Percentiles rank a stretch among this genome's conserved stretches.
phyloP scores from a whole-genome alignment of 202 grass and related monocot species.

The Setaria viridis region DNA sequence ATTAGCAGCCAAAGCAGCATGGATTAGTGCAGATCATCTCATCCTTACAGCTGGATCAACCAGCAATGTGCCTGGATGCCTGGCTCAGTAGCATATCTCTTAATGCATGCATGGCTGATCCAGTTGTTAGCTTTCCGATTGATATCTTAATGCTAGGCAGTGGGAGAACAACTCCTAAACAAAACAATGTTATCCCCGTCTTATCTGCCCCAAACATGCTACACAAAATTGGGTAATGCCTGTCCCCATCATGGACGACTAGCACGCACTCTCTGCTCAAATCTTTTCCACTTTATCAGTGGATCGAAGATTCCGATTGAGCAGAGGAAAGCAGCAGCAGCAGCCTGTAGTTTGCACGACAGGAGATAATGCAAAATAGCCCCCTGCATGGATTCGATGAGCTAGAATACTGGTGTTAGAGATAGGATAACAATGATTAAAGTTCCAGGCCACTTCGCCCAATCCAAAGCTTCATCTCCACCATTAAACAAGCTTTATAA shows the following conservation, averaged over 20 bases:
- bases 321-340: slow-evolving; percentile 35
- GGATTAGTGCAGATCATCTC: slow-evolving; percentile 18
- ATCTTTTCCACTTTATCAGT: slow-evolving; percentile 51
- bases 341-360: slow-evolving; percentile 39
- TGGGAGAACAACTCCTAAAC: slow-evolving; percentile 42
- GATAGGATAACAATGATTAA: slow-evolving; percentile 63
- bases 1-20: neutral
- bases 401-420: slow-evolving; percentile 36
- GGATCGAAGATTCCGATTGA: slow-evolving; percentile 55
- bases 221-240: slow-evolving; percentile 49
- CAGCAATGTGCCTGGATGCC: neutral
- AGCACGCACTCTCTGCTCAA: slow-evolving; percentile 50
- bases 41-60: neutral
- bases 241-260: slow-evolving; percentile 50
- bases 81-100: neutral
- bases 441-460: slow-evolving; percentile 5
- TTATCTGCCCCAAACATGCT: slow-evolving; percentile 58
- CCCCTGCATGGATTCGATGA: slow-evolving; percentile 42
- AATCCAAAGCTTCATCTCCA: slow-evolving; percentile 18
- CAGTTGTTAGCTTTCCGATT: slow-evolving; percentile 23
- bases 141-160: slow-evolving; percentile 39
- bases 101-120: slow-evolving; percentile 38
- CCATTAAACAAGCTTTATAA: neutral
- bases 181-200: slow-evolving; percentile 60
- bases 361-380: slow-evolving; percentile 53